Base-by-base conservation (phyloP, 2,329 filamentous ascomycete genomes). In the Phyllosticta citriasiana region DNA sequence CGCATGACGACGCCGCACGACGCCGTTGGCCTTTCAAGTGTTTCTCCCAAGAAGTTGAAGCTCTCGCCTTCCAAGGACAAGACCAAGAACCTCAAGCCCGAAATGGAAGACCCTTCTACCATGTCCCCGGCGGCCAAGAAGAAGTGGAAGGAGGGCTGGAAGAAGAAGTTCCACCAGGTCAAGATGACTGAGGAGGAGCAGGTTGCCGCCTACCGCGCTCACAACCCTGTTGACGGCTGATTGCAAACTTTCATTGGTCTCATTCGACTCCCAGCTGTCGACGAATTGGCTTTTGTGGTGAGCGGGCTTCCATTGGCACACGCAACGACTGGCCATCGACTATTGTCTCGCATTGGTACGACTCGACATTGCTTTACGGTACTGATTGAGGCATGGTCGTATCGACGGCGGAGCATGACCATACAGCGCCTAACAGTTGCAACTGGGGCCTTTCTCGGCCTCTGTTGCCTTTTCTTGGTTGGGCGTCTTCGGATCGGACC, bases 41-140 rank as follows among this genome's bases (percentile, higher is more conserved):
- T 68, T 3, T 73, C 72, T 7, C 71, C 73, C 19, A 73, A 70
- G 68, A 74, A 73, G 64, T 70, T 69, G 50, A 71, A 73, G 62
- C 68, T 68, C 30, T 78, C 77, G 7, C 77, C 77, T 19, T 72
- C 77, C 57, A 78, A 78, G 65, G 75, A 71, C 56, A 77, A 75
- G 68, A 75, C 79, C 55, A 77, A 78, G 67, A 72, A 75, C 52
- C 73, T 79, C 35, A 77, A 58, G 19, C 47, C 59, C 10, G 57
- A 59, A 57, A 26, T 52, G 24, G 60, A 59, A 33, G 71, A 74
- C n/a, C 63, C 67, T 35, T 68, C 69, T 14, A 67, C 63, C 59
- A 69, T 73, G 67, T 72, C 70, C n/a, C 68, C 69, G 2, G 73
- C 73, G 16, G 71, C 75, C 6, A 74, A 73, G 67, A 66, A 64